Evolutionary conservation across 1,284 basidiomycete species (phyloP), one percentile per base, ranked within the genome.

Genomic region (Cerrena zonata): DNA sequence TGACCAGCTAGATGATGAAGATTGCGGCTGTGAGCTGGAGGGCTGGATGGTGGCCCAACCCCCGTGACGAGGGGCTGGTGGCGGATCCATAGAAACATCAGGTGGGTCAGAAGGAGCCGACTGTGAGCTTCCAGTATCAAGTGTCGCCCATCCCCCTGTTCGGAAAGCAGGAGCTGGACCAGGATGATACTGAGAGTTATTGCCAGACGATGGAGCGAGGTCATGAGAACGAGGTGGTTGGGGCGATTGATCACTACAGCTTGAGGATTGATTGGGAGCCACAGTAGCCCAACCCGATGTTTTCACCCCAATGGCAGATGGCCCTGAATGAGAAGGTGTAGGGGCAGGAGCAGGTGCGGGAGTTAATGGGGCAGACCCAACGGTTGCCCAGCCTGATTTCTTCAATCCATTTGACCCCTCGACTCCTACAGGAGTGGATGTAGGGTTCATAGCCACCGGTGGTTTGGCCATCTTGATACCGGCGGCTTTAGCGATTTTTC

Each of bases 401-500:
- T 73, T 45, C 23, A 45, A 45, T 22, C 44, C 44, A 3, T 22
- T 26, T 7, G 55, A 34, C 52, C 48, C 50, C 21, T 59, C 51
- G 48, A 71, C 72, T 47, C 63, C 56, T 5, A 58, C 45, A 52
- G 58, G 45, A n/a, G 47, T 26, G 15, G 23, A 26, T 15, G 42
- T 43, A n/a, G 50, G 27, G 22, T 54, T 52, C 26, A 55, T 44
- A 13, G 58, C 52, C 10, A 58, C 54, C 4, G 64, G 52, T 23
- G 79, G 72, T 59, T 81, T 84, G 0, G 76, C 62, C 69, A 89
- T 79, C 65, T 78, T 86, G 58, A 90, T 79, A 3, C 89, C 88
- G 37, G 78, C 80, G 0, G 89, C 87, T 51, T 80, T 84, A 10
- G 88, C 87, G 34, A 89, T 79, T 65, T 89, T 89, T 50, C 84